Percentiles rank a stretch among this genome's conserved stretches.
Evolutionary conservation across 208 protist genomes (phyloP).

Genomic region (Naegleria lovaniensis): DNA sequence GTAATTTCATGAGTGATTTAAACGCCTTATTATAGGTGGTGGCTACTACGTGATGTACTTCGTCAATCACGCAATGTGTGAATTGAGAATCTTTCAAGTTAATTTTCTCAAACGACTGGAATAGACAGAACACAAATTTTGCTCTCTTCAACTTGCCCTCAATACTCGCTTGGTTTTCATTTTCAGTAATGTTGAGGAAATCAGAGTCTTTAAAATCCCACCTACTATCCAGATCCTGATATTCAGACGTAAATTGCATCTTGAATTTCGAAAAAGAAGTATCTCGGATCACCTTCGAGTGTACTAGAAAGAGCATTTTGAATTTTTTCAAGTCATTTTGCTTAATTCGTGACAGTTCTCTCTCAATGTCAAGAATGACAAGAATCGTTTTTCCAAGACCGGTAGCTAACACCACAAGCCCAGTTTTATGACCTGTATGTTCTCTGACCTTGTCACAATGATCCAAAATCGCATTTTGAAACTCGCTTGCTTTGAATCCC

Average conservation of each 20-base stretch:
- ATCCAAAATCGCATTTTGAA: background rate
- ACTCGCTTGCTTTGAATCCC: slow-evolving; percentile 15
- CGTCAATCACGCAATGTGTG: slow-evolving; percentile 28
- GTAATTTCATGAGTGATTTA: background rate
- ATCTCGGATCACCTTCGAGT: slow-evolving; percentile 32
- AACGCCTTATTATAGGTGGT: slow-evolving; percentile 9
- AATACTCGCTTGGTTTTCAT: background rate
- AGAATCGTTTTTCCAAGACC: slow-evolving; percentile 33
- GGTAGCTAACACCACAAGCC: slow-evolving; percentile 19
- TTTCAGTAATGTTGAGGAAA: background rate
- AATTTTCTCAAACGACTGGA: slow-evolving; percentile 32
- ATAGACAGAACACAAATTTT: slow-evolving; percentile 38
- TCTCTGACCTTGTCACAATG: background rate
- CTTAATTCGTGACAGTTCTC: background rate
- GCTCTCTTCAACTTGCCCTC: background rate
- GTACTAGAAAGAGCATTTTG: slow-evolving; percentile 30
- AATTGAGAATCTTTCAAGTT: background rate
- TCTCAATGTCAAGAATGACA: slow-evolving; percentile 23
- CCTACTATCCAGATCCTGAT: background rate
- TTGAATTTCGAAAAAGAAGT: slow-evolving; percentile 25
- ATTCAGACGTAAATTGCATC: slow-evolving; percentile 4
- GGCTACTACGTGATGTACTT: slow-evolving; percentile 30
- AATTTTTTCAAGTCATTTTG: background rate
- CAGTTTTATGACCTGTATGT: background rate
- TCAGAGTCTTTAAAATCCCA: slow-evolving; percentile 18